phyloP scores from a whole-genome alignment of 1,139 yeast genomes.

The Wickerhamomyces sp. region DNA sequence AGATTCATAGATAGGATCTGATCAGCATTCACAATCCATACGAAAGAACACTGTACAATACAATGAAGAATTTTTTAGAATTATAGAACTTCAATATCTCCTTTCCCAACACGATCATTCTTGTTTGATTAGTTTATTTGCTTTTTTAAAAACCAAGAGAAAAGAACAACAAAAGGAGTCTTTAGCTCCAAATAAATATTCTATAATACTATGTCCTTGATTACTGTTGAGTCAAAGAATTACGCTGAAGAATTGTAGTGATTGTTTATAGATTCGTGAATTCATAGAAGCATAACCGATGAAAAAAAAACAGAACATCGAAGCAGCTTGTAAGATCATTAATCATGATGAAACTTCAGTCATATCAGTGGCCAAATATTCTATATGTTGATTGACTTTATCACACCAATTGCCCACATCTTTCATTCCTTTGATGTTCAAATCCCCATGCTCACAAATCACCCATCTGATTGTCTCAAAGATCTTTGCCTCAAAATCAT shows the following conservation, averaged over 20 bases:
- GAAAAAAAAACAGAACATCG: too few species aligned
- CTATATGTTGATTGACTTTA: slow-evolving; percentile 15
- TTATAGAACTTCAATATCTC: background rate
- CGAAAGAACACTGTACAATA: too few species aligned
- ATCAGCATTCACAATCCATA: background rate
- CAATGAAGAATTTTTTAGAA: too few species aligned
- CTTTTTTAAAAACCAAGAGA: too few species aligned
- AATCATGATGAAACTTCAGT: background rate
- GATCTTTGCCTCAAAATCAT: slow-evolving; percentile 20
- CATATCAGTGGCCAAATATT: slow-evolving; percentile 11
- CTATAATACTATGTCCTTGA: too few species aligned
- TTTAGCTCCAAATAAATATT: too few species aligned
- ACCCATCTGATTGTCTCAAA: slow-evolving; percentile 22
- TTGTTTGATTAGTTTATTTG: background rate
- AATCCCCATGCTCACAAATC: slow-evolving; percentile 23
- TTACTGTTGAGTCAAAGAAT: too few species aligned
- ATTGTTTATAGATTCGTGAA: too few species aligned
- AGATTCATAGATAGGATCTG: background rate
- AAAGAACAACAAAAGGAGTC: too few species aligned
- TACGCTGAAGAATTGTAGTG: too few species aligned
- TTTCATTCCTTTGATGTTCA: slow-evolving; percentile 19
- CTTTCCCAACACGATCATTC: background rate
- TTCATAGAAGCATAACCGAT: too few species aligned
- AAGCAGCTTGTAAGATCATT: background rate
- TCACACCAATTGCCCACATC: slow-evolving; percentile 18